Percentiles rank a stretch among this genome's conserved stretches.
phyloP scores from a whole-genome alignment of 805 yeast species.

The Lachancea cidri region DNA sequence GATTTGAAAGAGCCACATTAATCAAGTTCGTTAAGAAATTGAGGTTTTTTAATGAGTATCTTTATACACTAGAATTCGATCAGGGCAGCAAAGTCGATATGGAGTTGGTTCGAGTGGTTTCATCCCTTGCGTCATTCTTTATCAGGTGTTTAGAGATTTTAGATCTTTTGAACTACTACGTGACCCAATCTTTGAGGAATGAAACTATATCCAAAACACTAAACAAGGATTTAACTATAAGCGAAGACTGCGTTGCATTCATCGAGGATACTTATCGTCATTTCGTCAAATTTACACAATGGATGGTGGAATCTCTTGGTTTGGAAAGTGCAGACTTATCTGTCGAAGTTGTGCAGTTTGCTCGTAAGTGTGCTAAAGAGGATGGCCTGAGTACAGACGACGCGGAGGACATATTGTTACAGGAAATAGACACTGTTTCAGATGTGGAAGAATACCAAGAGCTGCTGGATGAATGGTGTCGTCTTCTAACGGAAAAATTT shows the following conservation, averaged over 20 bases:
- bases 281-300: constrained; percentile 32
- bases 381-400: constrained; percentile 26
- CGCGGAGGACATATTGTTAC: constrained; percentile 29
- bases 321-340: constrained; percentile 15
- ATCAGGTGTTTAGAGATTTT: constrained; percentile 26
- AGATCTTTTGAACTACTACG: constrained; percentile 29
- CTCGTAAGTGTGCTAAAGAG: constrained; percentile 30
- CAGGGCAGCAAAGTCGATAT: constrained; percentile 2
- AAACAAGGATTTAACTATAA: constrained; percentile 22
- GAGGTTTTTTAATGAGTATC: constrained; percentile 29
- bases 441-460: constrained; percentile 20
- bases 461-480: constrained; percentile 25
- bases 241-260: constrained; percentile 18
- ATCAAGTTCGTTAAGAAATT: constrained; percentile 34
- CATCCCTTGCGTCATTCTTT: constrained; percentile 20
- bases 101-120: constrained; percentile 10
- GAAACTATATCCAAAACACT: constrained; percentile 33
- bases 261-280: constrained; percentile 30
- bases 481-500: constrained; percentile 17
- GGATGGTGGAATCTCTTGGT: constrained; percentile 31
- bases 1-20: constrained; percentile 30
- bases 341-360: constrained; percentile 29
- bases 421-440: constrained; percentile 26
- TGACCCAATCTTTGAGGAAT: constrained; percentile 30
- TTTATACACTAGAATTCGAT: constrained; percentile 12